These are phyloP conservation scores for Wallacemonas sp. DNA, from an alignment of 208 protist genomes.

Conservation along the genomic window DNA sequence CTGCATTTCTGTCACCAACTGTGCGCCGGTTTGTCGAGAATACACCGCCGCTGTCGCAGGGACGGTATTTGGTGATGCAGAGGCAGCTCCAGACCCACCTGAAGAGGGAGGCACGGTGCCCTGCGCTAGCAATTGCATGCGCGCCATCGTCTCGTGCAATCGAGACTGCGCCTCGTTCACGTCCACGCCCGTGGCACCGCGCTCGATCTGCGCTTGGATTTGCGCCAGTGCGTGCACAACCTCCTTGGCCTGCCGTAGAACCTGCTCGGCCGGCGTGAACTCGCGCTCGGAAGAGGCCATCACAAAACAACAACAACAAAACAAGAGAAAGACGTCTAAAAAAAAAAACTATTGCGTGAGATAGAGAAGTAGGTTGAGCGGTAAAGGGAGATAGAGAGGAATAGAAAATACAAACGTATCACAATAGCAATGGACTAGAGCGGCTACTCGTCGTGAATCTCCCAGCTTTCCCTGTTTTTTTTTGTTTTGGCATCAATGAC, in stretches of 20 bases:
- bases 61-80: no score
- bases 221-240: conserved; percentile 33
- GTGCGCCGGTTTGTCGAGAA: conserved; percentile 9
- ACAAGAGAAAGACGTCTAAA: background rate
- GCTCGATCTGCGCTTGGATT: conserved; percentile 45
- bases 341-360: background rate
- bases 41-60: no score
- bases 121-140: conserved; percentile 31
- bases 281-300: conserved; percentile 2
- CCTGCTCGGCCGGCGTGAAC: conserved; percentile 33
- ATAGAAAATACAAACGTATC: background rate
- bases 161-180: conserved; percentile 19
- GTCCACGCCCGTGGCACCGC: conserved; percentile 30
- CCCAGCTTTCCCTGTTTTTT: no score
- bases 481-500: no score
- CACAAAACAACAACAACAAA: background rate
- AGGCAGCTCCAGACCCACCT: no score
- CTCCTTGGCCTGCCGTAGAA: conserved; percentile 53
- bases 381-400: no score
- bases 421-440: no score
- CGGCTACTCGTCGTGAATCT: no score
- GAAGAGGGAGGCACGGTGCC: conserved; percentile 20
- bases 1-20: conserved; percentile 55
- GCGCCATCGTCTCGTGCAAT: conserved; percentile 19
- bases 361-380: no score